phyloP scores from a whole-genome alignment of 2,329 filamentous ascomycete species.

The Curvularia sp. region DNA sequence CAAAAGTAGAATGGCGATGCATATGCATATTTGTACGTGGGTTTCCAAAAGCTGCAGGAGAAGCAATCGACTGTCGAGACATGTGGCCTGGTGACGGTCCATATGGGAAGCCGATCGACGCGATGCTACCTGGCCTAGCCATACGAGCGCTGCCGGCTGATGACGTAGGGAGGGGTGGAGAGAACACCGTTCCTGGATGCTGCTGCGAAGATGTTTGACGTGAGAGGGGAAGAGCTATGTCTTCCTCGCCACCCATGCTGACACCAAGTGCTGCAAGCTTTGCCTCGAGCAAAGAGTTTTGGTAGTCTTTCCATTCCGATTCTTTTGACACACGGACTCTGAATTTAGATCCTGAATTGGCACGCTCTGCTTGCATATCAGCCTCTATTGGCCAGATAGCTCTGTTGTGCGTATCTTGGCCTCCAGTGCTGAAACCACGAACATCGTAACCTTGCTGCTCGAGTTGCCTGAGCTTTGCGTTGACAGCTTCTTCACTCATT shows the following conservation, averaged over 20 bases:
- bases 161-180: slow-evolving; percentile 80
- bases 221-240: slow-evolving; percentile 68
- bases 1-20: slow-evolving; percentile 73
- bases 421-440: slow-evolving; percentile 66
- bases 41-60: slow-evolving; percentile 72
- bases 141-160: slow-evolving; percentile 76
- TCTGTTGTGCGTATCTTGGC: slow-evolving; percentile 64
- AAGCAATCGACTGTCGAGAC: slow-evolving; percentile 70
- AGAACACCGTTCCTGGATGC: slow-evolving; percentile 79
- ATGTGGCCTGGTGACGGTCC: slow-evolving; percentile 62
- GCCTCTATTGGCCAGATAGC: slow-evolving; percentile 70
- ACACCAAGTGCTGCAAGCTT: slow-evolving; percentile 93
- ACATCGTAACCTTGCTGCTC: slow-evolving; percentile 73
- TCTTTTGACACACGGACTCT: slow-evolving; percentile 74
- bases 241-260: slow-evolving; percentile 74
- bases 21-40: slow-evolving; percentile 64
- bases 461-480: slow-evolving; percentile 70
- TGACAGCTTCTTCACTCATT: slow-evolving; percentile 61
- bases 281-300: slow-evolving; percentile 83
- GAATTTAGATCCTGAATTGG: slow-evolving; percentile 56
- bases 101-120: slow-evolving; percentile 66
- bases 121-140: slow-evolving; percentile 63
- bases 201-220: slow-evolving; percentile 75
- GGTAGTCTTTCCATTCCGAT: slow-evolving; percentile 79
- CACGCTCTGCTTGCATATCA: slow-evolving; percentile 65